Percentiles rank a stretch among this genome's conserved stretches.
These are phyloP conservation scores for Paecilomyces fulvus DNA, from an alignment of 2,329 filamentous ascomycete genomes.

Conservation along the genomic window DNA sequence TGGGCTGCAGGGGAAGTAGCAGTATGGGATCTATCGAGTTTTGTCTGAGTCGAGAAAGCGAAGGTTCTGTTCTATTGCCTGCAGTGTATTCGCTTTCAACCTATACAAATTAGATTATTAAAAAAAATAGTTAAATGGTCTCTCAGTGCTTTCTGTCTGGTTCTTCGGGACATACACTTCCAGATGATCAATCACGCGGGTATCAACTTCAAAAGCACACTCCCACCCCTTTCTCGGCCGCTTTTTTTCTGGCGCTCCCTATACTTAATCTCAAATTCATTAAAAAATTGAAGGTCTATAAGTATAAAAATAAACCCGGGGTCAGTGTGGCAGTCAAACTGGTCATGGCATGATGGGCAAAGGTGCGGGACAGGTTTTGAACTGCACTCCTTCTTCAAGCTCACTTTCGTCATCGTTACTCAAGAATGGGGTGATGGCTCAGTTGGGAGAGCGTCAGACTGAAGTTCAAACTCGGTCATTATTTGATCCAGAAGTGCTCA, in stretches of 20 bases:
- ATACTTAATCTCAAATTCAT: constrained; percentile 12
- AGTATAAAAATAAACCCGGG: constrained; percentile 12
- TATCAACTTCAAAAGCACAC: too few relatives aligned
- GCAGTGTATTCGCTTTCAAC: neutral
- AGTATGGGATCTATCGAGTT: neutral
- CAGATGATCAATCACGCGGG: too few relatives aligned
- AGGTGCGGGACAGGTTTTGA: too few relatives aligned
- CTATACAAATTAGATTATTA: neutral
- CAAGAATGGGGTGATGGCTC: too few relatives aligned
- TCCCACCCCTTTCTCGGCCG: neutral
- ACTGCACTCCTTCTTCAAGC: too few relatives aligned
- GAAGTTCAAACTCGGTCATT: too few relatives aligned
- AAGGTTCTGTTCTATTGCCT: neutral
- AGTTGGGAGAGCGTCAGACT: too few relatives aligned
- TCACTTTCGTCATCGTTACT: too few relatives aligned
- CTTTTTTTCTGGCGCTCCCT: neutral
- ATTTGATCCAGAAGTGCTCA: too few relatives aligned
- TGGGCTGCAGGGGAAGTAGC: neutral
- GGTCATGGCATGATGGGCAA: constrained; percentile 3
- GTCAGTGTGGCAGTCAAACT: constrained; percentile 7
- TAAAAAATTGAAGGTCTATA: constrained; percentile 10
- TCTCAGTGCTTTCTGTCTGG: too few relatives aligned
- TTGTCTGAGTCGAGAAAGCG: neutral
- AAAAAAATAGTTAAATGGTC: too few relatives aligned
- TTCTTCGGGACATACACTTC: too few relatives aligned